Evolutionary conservation across 139 green algal species (phyloP).

Genomic region (Volvox africanus): DNA sequence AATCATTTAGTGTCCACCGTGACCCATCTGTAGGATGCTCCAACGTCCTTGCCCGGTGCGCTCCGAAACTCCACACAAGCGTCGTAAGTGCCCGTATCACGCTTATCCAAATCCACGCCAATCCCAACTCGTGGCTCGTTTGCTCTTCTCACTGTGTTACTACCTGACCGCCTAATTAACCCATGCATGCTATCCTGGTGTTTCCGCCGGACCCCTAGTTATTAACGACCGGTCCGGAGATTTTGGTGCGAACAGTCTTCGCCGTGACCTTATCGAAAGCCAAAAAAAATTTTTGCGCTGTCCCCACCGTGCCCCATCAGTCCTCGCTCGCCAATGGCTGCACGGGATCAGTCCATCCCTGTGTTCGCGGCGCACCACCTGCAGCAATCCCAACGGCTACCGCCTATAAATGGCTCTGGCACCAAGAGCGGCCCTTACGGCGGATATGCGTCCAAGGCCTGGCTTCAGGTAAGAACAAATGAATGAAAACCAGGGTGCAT

Average conservation of each 20-base stretch:
- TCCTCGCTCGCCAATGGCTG: neutral
- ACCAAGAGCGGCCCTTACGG: slow-evolving; percentile 31
- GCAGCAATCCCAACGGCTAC: neutral
- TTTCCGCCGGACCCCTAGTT: too few relatives aligned
- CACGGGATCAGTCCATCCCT: neutral
- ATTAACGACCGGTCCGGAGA: too few relatives aligned
- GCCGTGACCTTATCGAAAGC: too few relatives aligned
- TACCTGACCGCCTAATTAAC: too few relatives aligned
- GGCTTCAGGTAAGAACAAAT: neutral
- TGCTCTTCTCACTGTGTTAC: too few relatives aligned
- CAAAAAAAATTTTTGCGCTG: too few relatives aligned
- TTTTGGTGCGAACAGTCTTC: too few relatives aligned
- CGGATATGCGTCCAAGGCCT: slow-evolving; percentile 25
- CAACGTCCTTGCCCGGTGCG: neutral
- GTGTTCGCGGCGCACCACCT: neutral
- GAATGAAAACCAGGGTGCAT: too few relatives aligned
- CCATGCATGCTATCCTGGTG: too few relatives aligned
- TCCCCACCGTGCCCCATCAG: neutral
- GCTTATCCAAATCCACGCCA: too few relatives aligned
- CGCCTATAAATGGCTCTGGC: neutral
- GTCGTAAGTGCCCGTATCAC: neutral
- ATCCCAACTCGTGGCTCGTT: too few relatives aligned
- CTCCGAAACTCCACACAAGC: neutral
- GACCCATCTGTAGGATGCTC: neutral
- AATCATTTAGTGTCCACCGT: neutral